Percentiles rank a stretch among this genome's conserved stretches.
These are phyloP conservation scores for Penicillium psychrofluorescens DNA, from an alignment of 495 filamentous ascomycete species.

Conservation along the genomic window DNA sequence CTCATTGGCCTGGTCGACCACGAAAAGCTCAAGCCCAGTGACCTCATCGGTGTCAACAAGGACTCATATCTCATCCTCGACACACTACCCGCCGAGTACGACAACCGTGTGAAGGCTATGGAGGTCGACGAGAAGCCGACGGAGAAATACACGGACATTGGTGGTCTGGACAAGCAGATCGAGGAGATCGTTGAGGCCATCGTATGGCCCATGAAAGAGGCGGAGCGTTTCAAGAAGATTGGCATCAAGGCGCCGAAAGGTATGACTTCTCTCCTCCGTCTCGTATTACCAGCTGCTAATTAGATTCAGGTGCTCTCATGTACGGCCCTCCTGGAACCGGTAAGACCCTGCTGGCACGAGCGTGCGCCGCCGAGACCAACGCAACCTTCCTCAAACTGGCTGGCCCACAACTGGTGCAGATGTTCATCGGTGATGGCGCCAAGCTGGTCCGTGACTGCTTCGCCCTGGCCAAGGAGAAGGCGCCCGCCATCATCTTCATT, in stretches of 20 bases:
- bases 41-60: constrained; percentile 98
- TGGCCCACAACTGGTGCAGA: constrained; percentile 97
- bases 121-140: constrained; percentile 99
- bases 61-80: constrained; percentile 98
- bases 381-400: constrained; percentile 99
- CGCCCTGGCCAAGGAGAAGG: constrained; percentile 95
- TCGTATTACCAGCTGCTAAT: neutral
- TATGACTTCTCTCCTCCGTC: constrained; percentile 29
- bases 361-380: constrained; percentile 95
- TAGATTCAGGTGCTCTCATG: constrained; percentile 77
- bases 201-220: constrained; percentile 99
- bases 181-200: constrained; percentile 99
- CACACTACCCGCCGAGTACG: constrained; percentile 97
- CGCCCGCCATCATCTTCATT: constrained; percentile 98
- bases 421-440: constrained; percentile 99
- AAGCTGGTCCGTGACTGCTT: constrained; percentile 98
- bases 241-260: constrained; percentile 99
- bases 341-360: constrained; percentile 94
- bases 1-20: constrained; percentile 97
- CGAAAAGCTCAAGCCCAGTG: constrained; percentile 83
- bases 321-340: constrained; percentile 95
- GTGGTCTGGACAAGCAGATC: constrained; percentile 97
- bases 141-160: constrained; percentile 98
- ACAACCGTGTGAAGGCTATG: constrained; percentile 99
- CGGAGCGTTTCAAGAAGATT: constrained; percentile 97